phyloP scores from a whole-genome alignment of 2,329 filamentous ascomycete genomes.

The Penicillium hordei region DNA sequence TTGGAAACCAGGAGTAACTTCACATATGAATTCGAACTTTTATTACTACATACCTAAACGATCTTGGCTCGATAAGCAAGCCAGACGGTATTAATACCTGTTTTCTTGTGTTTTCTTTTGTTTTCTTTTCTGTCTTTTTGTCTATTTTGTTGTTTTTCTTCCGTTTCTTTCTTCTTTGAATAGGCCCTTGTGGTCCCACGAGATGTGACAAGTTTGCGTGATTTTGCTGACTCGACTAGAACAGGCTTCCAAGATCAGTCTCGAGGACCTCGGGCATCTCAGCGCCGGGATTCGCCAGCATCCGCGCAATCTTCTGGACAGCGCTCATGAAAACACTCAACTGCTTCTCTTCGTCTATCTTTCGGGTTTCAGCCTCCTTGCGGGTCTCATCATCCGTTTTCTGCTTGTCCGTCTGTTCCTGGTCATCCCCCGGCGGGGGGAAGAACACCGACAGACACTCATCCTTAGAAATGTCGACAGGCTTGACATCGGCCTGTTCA shows the following conservation, averaged over 20 bases:
- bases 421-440: background rate
- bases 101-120: too few species aligned
- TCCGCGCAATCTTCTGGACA: conserved; percentile 1
- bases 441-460: background rate
- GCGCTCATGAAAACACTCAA: conserved; percentile 3
- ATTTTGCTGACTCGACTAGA: background rate
- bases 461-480: background rate
- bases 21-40: background rate
- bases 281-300: background rate
- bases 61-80: background rate
- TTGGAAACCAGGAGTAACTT: background rate
- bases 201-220: background rate
- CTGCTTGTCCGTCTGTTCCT: background rate
- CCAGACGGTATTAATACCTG: background rate
- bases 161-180: background rate
- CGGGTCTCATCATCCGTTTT: background rate
- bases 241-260: conserved; percentile 4
- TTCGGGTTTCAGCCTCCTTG: background rate
- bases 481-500: background rate
- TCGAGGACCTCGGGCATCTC: background rate
- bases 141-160: background rate
- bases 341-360: background rate
- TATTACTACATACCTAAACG: background rate
- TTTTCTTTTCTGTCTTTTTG: background rate
- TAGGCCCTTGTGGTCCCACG: background rate